Evolutionary conservation across 768 basidiomycete genomes (phyloP).

Genomic region (Lactifluus hygrophoroides): DNA sequence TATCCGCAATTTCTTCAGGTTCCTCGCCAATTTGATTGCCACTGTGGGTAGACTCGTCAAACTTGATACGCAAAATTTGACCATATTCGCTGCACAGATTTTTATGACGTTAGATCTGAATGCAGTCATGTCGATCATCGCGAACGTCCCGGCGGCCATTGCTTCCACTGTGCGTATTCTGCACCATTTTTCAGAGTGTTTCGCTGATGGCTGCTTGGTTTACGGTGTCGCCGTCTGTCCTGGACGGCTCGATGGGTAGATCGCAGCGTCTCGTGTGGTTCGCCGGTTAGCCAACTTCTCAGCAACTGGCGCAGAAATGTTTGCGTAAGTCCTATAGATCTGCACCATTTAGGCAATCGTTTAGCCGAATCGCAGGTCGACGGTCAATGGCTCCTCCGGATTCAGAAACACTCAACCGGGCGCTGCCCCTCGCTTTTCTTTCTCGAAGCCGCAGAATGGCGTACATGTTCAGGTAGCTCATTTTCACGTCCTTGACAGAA

Average conservation of each 20-base stretch:
- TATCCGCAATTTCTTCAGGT: slow-evolving; percentile 22
- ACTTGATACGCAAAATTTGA: neutral
- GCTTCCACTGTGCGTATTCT: neutral
- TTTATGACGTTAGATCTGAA: slow-evolving; percentile 64
- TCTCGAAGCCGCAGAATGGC: slow-evolving; percentile 19
- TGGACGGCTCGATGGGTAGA: too few species aligned
- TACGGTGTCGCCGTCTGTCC: too few species aligned
- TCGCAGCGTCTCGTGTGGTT: slow-evolving; percentile 52
- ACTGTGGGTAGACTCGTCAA: slow-evolving; percentile 22
- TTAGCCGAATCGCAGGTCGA: slow-evolving; percentile 15
- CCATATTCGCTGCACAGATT: slow-evolving; percentile 33
- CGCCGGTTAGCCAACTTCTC: slow-evolving; percentile 48
- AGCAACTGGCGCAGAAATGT: slow-evolving; percentile 24
- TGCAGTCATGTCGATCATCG: slow-evolving; percentile 56
- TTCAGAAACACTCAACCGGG: slow-evolving; percentile 15
- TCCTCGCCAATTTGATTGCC: slow-evolving; percentile 35
- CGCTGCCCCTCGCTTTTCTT: slow-evolving; percentile 11
- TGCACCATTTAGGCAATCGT: slow-evolving; percentile 16
- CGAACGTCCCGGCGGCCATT: slow-evolving; percentile 53
- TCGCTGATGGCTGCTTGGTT: neutral
- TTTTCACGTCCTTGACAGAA: slow-evolving; percentile 1
- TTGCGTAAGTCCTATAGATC: slow-evolving; percentile 16
- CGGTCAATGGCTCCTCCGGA: slow-evolving; percentile 18
- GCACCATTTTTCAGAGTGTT: neutral
- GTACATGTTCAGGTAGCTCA: slow-evolving; percentile 33